A percentile compares a stretch with the other conserved stretches of the same genome.
Conservation (phyloP, 495 filamentous ascomycete species). For the Talaromyces borbonicus region DNA sequence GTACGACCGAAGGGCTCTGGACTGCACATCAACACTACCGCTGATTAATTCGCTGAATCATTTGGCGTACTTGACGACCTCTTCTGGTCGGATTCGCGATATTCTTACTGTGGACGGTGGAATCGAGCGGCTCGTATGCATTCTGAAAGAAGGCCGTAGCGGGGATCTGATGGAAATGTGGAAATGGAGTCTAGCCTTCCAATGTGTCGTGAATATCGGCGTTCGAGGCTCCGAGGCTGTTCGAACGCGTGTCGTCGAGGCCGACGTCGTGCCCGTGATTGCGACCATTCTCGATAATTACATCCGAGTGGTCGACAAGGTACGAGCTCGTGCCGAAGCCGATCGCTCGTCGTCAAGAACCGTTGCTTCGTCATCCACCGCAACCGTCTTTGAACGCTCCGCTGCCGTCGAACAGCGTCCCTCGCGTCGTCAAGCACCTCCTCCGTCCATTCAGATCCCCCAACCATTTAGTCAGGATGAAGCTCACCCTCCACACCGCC, state of each 20-base stretch:
- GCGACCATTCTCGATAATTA: slow-evolving; percentile 99
- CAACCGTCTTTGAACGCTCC: slow-evolving; percentile 29
- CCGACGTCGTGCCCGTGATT: slow-evolving; percentile 97
- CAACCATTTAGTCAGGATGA: slow-evolving; percentile 42
- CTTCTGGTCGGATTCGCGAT: slow-evolving; percentile 94
- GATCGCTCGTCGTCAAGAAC: slow-evolving; percentile 42
- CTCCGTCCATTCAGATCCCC: slow-evolving; percentile 66
- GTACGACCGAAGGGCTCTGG: slow-evolving; percentile 92
- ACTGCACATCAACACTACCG: slow-evolving; percentile 94
- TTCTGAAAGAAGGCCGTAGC: slow-evolving; percentile 90
- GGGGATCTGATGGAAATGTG: slow-evolving; percentile 99
- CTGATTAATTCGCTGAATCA: slow-evolving; percentile 98
- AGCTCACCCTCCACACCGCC: slow-evolving; percentile 19
- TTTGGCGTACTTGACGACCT: slow-evolving; percentile 94
- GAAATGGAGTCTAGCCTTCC: slow-evolving; percentile 99
- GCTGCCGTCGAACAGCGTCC: slow-evolving; percentile 34
- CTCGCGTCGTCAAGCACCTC: slow-evolving; percentile 58
- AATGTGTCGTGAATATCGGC: slow-evolving; percentile 97
- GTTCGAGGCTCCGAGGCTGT: slow-evolving; percentile 91
- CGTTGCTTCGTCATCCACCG: slow-evolving; percentile 17
- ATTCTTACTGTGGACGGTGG: slow-evolving; percentile 98
- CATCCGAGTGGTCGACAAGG: slow-evolving; percentile 87
- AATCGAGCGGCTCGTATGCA: slow-evolving; percentile 90
- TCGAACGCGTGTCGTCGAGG: slow-evolving; percentile 89
- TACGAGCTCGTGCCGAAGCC: slow-evolving; percentile 69